Conservation (phyloP, 371 early-diverging fungal genomes). For the Sporodiniella umbellata region DNA sequence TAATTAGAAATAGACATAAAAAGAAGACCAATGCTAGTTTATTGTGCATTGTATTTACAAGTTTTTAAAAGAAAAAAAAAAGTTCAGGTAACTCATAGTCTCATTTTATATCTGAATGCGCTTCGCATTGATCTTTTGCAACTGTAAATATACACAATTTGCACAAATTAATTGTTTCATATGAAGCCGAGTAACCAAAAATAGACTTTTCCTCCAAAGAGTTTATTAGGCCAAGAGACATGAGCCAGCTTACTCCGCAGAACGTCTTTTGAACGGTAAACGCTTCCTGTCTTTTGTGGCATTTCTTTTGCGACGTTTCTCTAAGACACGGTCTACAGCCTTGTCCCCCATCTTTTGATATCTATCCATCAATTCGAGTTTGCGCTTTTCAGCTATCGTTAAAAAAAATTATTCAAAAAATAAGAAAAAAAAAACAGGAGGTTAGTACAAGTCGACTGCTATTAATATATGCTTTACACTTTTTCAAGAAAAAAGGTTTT, state of each 20-base stretch:
- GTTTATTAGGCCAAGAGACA: neutral
- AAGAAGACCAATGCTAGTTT: neutral
- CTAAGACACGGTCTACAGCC: constrained; percentile 75
- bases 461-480: constrained; percentile 70
- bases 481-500: constrained; percentile 86
- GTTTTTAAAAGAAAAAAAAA: neutral
- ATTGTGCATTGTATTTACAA: neutral
- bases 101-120: too few species aligned
- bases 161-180: neutral
- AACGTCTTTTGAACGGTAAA: constrained; percentile 46
- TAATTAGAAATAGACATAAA: neutral
- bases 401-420: too few species aligned
- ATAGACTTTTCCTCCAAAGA: too few species aligned
- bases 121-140: too few species aligned
- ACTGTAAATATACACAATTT: neutral
- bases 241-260: constrained; percentile 11
- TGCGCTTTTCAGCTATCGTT: constrained; percentile 70
- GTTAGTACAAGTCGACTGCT: too few species aligned
- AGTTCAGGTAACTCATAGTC: neutral
- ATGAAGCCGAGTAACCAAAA: neutral
- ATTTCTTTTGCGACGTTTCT: constrained; percentile 87
- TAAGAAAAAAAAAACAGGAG: too few species aligned
- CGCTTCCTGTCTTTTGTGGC: constrained; percentile 70
- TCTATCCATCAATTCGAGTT: constrained; percentile 75
- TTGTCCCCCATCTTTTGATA: constrained; percentile 66